These are phyloP conservation scores for Syzygium aromaticum DNA, from an alignment of 345 rosid species.

Conservation along the genomic window DNA sequence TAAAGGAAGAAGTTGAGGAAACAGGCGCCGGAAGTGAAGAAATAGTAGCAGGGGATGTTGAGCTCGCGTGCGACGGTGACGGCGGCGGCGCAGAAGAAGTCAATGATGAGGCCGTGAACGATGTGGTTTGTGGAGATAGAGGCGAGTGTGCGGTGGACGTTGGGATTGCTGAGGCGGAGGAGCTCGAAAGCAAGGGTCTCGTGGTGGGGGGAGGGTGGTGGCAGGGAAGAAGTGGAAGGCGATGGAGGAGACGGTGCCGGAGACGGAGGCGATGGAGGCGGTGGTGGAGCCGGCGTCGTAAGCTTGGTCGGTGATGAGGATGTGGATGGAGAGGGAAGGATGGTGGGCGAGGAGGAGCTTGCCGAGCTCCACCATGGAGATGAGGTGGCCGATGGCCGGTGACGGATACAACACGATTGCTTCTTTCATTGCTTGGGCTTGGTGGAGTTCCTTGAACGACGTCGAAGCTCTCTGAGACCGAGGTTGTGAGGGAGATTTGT, in stretches of 20 bases:
- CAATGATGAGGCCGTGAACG: conserved; percentile 27
- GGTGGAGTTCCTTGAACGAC: not conserved
- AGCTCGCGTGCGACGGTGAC: conserved; percentile 16
- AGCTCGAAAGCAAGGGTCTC: conserved; percentile 26
- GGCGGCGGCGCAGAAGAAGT: conserved; percentile 35
- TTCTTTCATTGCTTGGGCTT: conserved; percentile 10
- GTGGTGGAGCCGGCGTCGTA: conserved; percentile 31
- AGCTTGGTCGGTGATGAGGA: conserved; percentile 35
- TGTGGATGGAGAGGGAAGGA: conserved; percentile 45
- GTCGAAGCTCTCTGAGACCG: not conserved
- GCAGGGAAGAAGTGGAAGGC: conserved; percentile 37
- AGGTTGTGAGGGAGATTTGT: not conserved
- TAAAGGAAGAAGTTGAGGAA: conserved; percentile 20
- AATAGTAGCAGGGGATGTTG: conserved; percentile 32
- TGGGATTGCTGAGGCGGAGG: conserved; percentile 30
- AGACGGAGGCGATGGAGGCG: conserved; percentile 22
- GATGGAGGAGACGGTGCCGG: conserved; percentile 30
- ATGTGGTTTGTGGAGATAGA: conserved; percentile 17
- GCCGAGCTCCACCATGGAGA: conserved; percentile 66
- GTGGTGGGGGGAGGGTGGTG: conserved; percentile 12
- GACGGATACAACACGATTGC: conserved; percentile 56
- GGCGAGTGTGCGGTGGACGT: conserved; percentile 25
- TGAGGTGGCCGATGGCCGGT: conserved; percentile 59
- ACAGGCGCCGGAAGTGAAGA: conserved; percentile 35
- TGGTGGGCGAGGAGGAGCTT: conserved; percentile 32